Base-by-base conservation (phyloP, 2,329 filamentous ascomycete species). In the Phyllosticta paracitricarpa region DNA sequence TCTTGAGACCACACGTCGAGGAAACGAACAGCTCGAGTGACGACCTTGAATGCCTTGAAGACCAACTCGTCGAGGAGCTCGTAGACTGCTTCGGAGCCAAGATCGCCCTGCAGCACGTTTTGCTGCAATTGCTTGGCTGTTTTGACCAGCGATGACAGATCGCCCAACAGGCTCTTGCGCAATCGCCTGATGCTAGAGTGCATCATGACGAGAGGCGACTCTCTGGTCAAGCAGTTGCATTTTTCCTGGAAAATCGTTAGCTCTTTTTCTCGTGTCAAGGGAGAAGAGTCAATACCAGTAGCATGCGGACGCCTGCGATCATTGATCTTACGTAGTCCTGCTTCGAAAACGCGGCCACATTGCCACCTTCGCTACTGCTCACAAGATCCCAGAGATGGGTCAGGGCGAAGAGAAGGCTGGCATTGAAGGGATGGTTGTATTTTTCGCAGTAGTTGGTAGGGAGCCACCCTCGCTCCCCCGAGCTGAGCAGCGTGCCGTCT, bases 381-480 rank as follows among this genome's bases (percentile, higher is more conserved):
- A 96, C 82, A 58, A 96, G 78, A 71, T 97, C 92, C 92, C 92
- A 97, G 64, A 97, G 91, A 70, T 94, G 89, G 14, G 94, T 85
- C 63, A 97, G 79, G 0, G 92, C 91, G 68, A 90, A 91, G 40
- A 99, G 79, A 24, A 99, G 80, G 65, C 85, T 91, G 60, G 86
- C 84, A 81, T 97, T 92, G 65, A 91, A 86, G 24, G 91, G 84
- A 54, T 93, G 91, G 66, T 97, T 90, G 72, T 97, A 99, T 9
- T 90, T 83, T 72, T 97, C 92, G 78, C 94, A 99, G 73, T 97
- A 99, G 75, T 99, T 99, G 8, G 94, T 99, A 2, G 94, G 94
- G 63, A 99, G 79, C 94, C 94, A 99, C 64, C 94, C 94, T 67
- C 94, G 84, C 57, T 89, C 88, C 26, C 93, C 93, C 2, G 91